These are phyloP conservation scores for Chalciporus piperatus DNA, from an alignment of 768 basidiomycete species.

Conservation along the genomic window DNA sequence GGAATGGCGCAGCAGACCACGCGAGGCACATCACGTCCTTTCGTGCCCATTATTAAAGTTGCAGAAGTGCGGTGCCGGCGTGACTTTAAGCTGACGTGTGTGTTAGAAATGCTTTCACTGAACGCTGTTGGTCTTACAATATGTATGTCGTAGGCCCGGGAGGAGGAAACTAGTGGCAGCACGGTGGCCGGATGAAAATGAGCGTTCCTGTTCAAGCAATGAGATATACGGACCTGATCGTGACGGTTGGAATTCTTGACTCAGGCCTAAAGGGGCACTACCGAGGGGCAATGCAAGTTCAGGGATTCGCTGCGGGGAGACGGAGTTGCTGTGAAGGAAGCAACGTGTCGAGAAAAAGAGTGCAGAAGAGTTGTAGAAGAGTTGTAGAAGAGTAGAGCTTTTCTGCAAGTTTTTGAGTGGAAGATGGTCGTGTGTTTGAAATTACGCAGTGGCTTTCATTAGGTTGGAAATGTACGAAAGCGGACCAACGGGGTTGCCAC, in stretches of 20 bases:
- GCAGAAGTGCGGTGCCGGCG: slow-evolving; percentile 3
- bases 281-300: slow-evolving; percentile 7
- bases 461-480: slow-evolving; percentile 17
- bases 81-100: not conserved
- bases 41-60: slow-evolving; percentile 45
- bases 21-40: slow-evolving; percentile 78
- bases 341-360: slow-evolving; percentile 5
- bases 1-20: slow-evolving; percentile 92
- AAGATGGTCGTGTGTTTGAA: slow-evolving; percentile 39
- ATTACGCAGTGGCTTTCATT: slow-evolving; percentile 27
- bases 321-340: slow-evolving; percentile 9
- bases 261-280: slow-evolving; percentile 13
- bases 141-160: not conserved
- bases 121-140: too few species aligned
- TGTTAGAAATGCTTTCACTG: not conserved
- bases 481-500: slow-evolving; percentile 20
- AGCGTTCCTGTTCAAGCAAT: slow-evolving; percentile 5
- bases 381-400: slow-evolving; percentile 14
- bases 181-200: slow-evolving; percentile 8
- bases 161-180: not conserved
- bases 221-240: slow-evolving; percentile 9
- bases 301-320: not conserved
- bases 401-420: slow-evolving; percentile 24
- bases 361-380: slow-evolving; percentile 8
- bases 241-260: slow-evolving; percentile 2